Evolutionary conservation across 2,329 filamentous ascomycete genomes (phyloP), one percentile per base, ranked within the genome.

Genomic region (Lecanoromycetidae sp.): DNA sequence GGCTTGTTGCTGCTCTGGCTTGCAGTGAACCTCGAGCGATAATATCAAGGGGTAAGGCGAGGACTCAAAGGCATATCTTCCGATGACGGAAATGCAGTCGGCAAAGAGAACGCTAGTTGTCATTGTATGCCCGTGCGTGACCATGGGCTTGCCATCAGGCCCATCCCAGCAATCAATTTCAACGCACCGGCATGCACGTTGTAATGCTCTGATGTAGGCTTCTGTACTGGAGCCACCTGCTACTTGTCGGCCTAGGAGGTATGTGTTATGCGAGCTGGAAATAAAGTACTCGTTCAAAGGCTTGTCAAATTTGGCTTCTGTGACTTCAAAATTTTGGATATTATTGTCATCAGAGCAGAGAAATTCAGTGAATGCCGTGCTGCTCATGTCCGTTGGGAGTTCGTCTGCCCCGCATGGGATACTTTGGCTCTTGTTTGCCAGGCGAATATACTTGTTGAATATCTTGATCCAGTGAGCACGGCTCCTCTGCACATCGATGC

Each of bases 141-240:
- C 91, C 44, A 87, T 79, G 1, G 91, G 91, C 57, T 86, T 78
- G 32, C 86, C 87, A 60, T 94, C 83, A 44, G 77, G 75, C 13
- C 91, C 91, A 64, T 98, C 87, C 91, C 91, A 98, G 65, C 90
- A 96, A 65, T 98, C 91, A 44, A 98, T 87, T 66, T 98, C 91
- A 37, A 98, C 82, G 63, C 91, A 96, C 41, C 91, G 84, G 62
- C 91, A 98, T 7, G 88, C 88, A 51, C 85, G 82, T 53, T 85
- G 80, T 5, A 98, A 74, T 3, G 88, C 86, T 7, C 80, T 80
- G 57, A 96, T 93, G 66, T 98, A 98, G 35, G 87, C 87, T 63
- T 98, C 91, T 2, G 93, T 84, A 60, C 88, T 96, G 2, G 91
- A 95, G 36, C 84, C 77, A 23, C 90, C 90, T 9, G 80, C 83